Conservation (phyloP, 2,329 filamentous ascomycete species). For the Aspergillus intermedius region DNA sequence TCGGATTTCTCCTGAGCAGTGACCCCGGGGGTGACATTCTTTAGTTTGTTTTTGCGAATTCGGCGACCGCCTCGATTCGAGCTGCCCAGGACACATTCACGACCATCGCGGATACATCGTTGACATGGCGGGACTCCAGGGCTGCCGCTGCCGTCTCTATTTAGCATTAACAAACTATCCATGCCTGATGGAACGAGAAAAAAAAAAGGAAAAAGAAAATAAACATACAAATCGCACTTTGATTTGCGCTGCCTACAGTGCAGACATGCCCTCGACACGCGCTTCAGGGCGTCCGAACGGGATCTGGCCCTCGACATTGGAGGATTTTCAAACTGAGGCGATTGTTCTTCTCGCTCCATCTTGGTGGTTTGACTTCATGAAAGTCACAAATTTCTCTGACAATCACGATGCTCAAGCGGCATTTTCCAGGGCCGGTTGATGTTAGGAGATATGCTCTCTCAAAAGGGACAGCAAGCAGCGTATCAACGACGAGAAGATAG, state of each 20-base stretch:
- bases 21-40: constrained; percentile 25
- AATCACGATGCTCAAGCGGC: not conserved
- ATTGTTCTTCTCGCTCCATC: constrained; percentile 14
- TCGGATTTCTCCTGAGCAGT: constrained; percentile 22
- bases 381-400: not conserved
- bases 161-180: constrained; percentile 14
- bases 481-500: no score
- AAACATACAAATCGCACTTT: constrained; percentile 46
- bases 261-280: constrained; percentile 44
- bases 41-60: constrained; percentile 48
- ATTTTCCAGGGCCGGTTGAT: not conserved
- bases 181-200: constrained; percentile 5
- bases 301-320: constrained; percentile 11
- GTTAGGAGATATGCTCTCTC: not conserved
- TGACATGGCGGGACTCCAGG: constrained; percentile 50
- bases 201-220: constrained; percentile 3
- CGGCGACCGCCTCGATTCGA: constrained; percentile 55
- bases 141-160: constrained; percentile 42
- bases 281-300: constrained; percentile 34
- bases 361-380: not conserved
- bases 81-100: constrained; percentile 54
- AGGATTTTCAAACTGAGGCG: constrained; percentile 7
- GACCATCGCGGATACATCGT: constrained; percentile 51
- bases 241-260: constrained; percentile 46
- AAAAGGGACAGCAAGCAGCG: no score